Evolutionary conservation across 805 yeast species (phyloP).

Genomic region (Sugiyamaella mastotermitis): DNA sequence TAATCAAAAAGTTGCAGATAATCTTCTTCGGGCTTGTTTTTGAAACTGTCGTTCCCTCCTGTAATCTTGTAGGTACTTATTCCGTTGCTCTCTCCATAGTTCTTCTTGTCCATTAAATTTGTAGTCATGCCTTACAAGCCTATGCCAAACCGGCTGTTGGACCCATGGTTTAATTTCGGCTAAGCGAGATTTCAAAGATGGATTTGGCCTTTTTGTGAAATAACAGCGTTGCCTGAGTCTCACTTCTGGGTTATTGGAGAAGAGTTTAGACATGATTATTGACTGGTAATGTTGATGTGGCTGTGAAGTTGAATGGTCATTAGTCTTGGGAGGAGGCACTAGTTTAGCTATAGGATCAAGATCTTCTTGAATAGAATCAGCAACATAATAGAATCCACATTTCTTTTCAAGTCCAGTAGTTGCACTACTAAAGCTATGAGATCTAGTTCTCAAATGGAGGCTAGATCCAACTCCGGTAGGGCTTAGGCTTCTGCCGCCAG

Average conservation of each 20-base stretch:
- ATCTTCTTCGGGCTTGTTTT: constrained; percentile 18
- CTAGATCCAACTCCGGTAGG: too few species aligned
- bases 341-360: too few species aligned
- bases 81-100: constrained; percentile 22
- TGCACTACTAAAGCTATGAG: constrained; percentile 1
- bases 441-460: background rate
- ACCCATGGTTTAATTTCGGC: constrained; percentile 8
- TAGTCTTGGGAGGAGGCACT: too few species aligned
- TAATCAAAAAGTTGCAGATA: constrained; percentile 5
- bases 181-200: constrained; percentile 15
- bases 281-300: too few species aligned
- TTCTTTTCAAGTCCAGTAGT: too few species aligned
- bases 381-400: too few species aligned
- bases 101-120: constrained; percentile 18
- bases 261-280: too few species aligned
- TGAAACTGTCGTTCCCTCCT: constrained; percentile 21
- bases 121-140: constrained; percentile 21
- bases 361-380: too few species aligned
- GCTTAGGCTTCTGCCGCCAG: too few species aligned
- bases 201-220: constrained; percentile 19
- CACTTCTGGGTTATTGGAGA: constrained; percentile 15
- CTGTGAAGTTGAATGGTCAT: too few species aligned
- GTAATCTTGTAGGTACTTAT: constrained; percentile 20
- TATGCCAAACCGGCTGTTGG: constrained; percentile 23
- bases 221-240: constrained; percentile 16